Percentiles rank a stretch among this genome's conserved stretches.
These are phyloP conservation scores for Malassezia caprae DNA, from an alignment of 1,284 basidiomycete genomes.

Conservation along the genomic window DNA sequence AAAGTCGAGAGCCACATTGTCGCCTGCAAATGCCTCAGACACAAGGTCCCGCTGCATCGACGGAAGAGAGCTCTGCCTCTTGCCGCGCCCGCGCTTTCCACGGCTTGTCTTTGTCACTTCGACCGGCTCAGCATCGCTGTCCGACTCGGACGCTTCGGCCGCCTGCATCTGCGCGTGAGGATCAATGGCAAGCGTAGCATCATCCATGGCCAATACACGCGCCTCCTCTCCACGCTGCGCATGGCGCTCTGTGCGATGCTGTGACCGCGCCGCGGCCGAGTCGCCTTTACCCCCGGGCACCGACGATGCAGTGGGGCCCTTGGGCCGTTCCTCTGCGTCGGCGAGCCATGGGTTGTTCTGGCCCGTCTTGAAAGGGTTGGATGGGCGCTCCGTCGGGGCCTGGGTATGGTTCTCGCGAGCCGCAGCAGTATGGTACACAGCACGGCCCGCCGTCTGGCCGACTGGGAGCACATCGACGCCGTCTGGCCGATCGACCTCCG, in stretches of 20 bases:
- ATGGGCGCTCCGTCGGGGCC: neutral
- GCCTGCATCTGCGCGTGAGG: conserved; percentile 13
- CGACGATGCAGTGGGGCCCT: neutral
- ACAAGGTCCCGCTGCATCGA: conserved; percentile 72
- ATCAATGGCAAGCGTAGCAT: conserved; percentile 21
- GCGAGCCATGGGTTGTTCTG: conserved; percentile 16
- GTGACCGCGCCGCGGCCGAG: conserved; percentile 19
- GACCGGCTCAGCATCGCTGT: conserved; percentile 4
- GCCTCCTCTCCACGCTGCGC: conserved; percentile 17
- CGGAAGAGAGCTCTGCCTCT: neutral
- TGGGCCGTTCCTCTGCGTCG: neutral
- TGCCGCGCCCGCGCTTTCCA: conserved; percentile 4
- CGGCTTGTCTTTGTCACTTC: conserved; percentile 1
- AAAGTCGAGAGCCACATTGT: conserved; percentile 85
- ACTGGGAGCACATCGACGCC: conserved; percentile 13
- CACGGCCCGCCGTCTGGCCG: conserved; percentile 23
- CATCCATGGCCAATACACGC: conserved; percentile 17
- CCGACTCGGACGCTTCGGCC: conserved; percentile 2
- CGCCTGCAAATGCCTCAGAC: conserved; percentile 85
- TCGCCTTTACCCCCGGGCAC: conserved; percentile 13
- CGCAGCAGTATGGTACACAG: conserved; percentile 23
- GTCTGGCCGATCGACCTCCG: conserved; percentile 6
- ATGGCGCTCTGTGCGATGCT: conserved; percentile 20
- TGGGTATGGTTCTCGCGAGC: neutral
- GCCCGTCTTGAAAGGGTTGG: neutral